Evolutionary conservation across 345 rosid genomes (phyloP), one percentile per base, ranked within the genome.

Genomic region (Salix purpurea): DNA sequence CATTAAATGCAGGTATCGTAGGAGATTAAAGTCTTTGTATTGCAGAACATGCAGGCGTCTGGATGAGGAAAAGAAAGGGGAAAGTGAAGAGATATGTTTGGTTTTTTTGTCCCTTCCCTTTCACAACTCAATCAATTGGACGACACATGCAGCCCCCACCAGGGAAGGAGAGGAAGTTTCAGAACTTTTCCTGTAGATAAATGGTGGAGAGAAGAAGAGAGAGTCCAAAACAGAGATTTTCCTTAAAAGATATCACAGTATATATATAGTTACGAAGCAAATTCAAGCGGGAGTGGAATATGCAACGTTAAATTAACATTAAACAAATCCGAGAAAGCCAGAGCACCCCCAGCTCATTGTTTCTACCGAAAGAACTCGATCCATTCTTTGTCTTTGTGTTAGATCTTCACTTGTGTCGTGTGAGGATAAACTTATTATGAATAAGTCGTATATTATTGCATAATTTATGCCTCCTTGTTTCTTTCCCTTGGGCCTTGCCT

Each of bases 21-120:
- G 54, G 78, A 79, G 80, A 68, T 67, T 73, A 66, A 81, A 71
- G 82, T 65, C 74, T 46, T 60, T 28, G 54, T 62, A 36, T 66
- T 36, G 83, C 15, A 82, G 87, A 84, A 88, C 90, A 85, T 88
- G 93, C 87, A 85, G 77, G 75, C 87, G 89, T 86, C 83, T 85
- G 90, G 84, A 83, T 72, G 50, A 80, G 65, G 50, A 77, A 80
- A 79, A 78, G 78, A 66, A 71, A 73, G 76, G 6, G 78, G 12
- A 54, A 19, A 54, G 23, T 19, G 60, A 19, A 7, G 77, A 81
- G 85, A 84, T 69, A 90, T 86, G 89, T 84, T 81, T 76, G 77
- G 79, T 77, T 84, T 62, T 77, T 81, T n/a, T 87, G 87, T 86
- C 85, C 68, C 85, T 77, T 76, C 69, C 66, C 76, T 77, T 77